Evolutionary conservation across 441 rosid genomes (phyloP), one percentile per base, ranked within the genome.

Genomic region (Corymbia citriodora): DNA sequence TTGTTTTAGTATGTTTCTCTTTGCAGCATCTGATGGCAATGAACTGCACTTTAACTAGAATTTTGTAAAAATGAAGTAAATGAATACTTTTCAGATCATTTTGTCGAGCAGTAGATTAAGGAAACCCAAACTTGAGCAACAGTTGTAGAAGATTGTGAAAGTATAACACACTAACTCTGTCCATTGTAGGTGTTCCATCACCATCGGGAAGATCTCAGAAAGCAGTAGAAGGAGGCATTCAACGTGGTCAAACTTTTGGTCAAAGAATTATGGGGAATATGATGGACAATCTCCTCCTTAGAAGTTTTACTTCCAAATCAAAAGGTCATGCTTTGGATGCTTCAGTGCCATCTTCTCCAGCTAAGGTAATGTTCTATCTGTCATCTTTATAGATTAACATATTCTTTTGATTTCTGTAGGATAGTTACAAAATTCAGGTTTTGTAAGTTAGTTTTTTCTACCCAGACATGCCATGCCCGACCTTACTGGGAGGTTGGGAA

Each of bases 281-380:
- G 96, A 97, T 98, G 98, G 99, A 97, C 93, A 98, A 95, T 93
- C 91, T 97, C 88, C 96, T 98, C 89, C 93, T 96, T 68, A 96
- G 99, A 94, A 97, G 92, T 93, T 95, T 96, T 91, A 95, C 98
- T 91, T 96, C 99, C 89, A 97, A 96, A 92, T 92, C 99, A 40
- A 97, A 94, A 93, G 93, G 74, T 90, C 95, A 79, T 90, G 90
- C 91, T 88, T 91, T 96, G 87, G 99, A 97, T 88, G 93, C 94
- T 88, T 92, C 97, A 86, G 90, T 92, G 87, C 99, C 99, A 55
- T 95, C 97, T 91, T 95, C 99, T 94, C 99, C 97, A 53, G 90
- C 94, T 63, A 96, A 96, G 99, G 99, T 98, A 86, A 74, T 48
- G 91, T 83, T 57, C 16, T 88, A 88, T 92, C 25, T 74, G 82